These are phyloP conservation scores for Fraxinus latifolia DNA, from an alignment of 305 asterid genomes.

Conservation along the genomic window DNA sequence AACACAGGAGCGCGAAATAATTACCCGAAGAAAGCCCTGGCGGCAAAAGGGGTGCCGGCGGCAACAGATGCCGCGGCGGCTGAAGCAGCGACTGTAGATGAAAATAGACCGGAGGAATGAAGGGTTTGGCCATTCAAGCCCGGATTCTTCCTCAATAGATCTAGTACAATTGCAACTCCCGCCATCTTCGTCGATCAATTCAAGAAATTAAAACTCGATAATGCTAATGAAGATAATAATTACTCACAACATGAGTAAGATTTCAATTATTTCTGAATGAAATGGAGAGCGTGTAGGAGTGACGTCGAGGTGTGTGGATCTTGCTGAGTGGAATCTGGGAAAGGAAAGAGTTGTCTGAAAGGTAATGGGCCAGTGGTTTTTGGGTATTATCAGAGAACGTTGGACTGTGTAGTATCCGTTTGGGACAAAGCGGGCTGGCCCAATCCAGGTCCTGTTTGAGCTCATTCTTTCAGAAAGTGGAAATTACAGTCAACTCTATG, in stretches of 20 bases:
- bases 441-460: not conserved
- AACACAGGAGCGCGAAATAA: not conserved
- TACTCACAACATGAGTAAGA: not conserved
- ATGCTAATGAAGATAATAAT: not conserved
- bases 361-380: not conserved
- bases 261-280: not conserved
- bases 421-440: not conserved
- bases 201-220: not conserved
- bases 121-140: slow-evolving; percentile 44
- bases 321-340: not conserved
- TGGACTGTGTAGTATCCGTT: not conserved
- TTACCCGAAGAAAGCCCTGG: slow-evolving; percentile 55
- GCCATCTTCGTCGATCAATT: slow-evolving; percentile 26
- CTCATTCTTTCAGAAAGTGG: too few species aligned
- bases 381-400: not conserved
- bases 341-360: not conserved
- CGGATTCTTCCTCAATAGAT: slow-evolving; percentile 61
- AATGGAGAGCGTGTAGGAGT: not conserved
- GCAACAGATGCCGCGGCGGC: slow-evolving; percentile 51
- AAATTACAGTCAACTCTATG: too few species aligned
- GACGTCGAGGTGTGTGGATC: not conserved
- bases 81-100: slow-evolving; percentile 46
- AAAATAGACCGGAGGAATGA: slow-evolving; percentile 47
- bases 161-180: slow-evolving; percentile 42
- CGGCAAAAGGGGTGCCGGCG: slow-evolving; percentile 58